These are phyloP conservation scores for Ceratocystis destructans DNA, from an alignment of 2,329 filamentous ascomycete species.

Conservation along the genomic window DNA sequence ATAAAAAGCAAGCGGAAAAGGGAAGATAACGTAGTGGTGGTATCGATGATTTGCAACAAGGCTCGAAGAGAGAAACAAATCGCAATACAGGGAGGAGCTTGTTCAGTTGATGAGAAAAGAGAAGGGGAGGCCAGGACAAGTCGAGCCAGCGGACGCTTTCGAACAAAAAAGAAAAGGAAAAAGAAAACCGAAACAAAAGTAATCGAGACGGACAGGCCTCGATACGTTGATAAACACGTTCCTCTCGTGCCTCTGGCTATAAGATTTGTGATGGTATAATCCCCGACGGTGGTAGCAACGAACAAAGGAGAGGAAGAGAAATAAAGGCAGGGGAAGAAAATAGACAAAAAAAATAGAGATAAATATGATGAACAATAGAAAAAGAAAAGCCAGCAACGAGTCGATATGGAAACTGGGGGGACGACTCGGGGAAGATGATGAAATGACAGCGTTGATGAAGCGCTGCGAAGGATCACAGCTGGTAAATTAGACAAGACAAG, in stretches of 20 bases:
- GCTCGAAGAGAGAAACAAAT: conserved; percentile 6
- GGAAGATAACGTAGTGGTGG: background rate
- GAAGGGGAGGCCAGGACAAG: background rate
- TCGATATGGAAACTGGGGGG: background rate
- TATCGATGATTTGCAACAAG: conserved; percentile 1
- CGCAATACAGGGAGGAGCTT: conserved; percentile 5
- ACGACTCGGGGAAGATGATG: conserved; percentile 1
- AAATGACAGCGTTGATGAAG: conserved; percentile 3
- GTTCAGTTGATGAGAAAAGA: background rate
- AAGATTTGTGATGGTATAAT: background rate
- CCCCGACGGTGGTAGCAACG: background rate
- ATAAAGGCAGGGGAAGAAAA: background rate
- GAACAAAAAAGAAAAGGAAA: background rate
- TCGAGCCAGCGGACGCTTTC: background rate
- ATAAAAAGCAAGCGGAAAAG: background rate
- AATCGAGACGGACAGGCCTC: background rate
- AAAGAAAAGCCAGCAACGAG: background rate
- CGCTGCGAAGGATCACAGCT: conserved; percentile 5
- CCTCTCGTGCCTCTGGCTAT: background rate
- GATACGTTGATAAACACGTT: conserved; percentile 7
- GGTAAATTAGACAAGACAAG: conserved; percentile 1
- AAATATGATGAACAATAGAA: conserved; percentile 2
- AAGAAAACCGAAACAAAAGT: background rate
- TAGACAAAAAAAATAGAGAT: background rate
- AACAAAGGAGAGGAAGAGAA: conserved; percentile 1